Evolutionary conservation across 129 eudicot genomes (phyloP).

Genomic region (Glebionis coronaria): DNA sequence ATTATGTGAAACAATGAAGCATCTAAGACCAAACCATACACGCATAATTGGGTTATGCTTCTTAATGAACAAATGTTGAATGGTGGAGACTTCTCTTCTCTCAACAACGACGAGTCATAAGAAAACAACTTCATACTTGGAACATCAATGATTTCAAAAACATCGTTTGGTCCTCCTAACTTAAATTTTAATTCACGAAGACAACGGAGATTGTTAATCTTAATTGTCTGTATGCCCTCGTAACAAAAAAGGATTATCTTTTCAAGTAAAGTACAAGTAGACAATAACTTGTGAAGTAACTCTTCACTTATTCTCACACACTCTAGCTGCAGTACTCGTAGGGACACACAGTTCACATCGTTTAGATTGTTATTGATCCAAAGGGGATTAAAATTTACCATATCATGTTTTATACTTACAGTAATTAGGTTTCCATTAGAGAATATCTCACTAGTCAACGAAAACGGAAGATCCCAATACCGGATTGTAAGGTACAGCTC

Average conservation of each 20-base stretch:
- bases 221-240: not conserved
- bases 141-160: conserved; percentile 4
- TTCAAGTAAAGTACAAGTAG: conserved; percentile 12
- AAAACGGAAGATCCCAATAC: not conserved
- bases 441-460: not conserved
- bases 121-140: not conserved
- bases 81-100: not conserved
- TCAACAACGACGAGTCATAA: not conserved
- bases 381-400: not conserved
- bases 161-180: not conserved
- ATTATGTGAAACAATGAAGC: not conserved
- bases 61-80: not conserved
- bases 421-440: not conserved
- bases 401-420: not conserved
- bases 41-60: not conserved
- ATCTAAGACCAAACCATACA: not conserved
- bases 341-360: not conserved
- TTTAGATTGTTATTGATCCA: not conserved
- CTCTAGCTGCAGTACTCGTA: not conserved
- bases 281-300: not conserved
- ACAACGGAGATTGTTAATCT: conserved; percentile 10
- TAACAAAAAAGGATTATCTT: not conserved
- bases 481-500: not conserved
- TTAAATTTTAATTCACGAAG: not conserved
- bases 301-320: not conserved